These are phyloP conservation scores for Zygnema circumcarinatum DNA, from an alignment of 139 green algal species.

Conservation along the genomic window DNA sequence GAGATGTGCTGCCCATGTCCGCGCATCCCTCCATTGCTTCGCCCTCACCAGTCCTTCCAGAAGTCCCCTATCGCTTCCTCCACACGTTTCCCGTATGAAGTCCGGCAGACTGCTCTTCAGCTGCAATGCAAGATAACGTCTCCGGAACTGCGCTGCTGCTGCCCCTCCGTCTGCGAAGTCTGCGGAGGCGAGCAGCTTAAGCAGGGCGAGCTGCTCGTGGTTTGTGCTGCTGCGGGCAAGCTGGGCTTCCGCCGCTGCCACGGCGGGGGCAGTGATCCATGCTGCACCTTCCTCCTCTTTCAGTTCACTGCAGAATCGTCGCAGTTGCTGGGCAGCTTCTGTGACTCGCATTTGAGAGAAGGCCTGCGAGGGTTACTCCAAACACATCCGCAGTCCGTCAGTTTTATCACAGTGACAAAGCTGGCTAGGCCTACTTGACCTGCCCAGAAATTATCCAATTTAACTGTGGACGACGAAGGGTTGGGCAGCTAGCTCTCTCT, in stretches of 20 bases:
- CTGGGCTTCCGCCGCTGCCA: slow-evolving; percentile 13
- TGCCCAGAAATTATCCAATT: too few relatives aligned
- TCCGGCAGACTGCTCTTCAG: neutral
- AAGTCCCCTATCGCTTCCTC: slow-evolving; percentile 4
- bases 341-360: slow-evolving; percentile 8
- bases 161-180: slow-evolving; percentile 37
- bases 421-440: too few relatives aligned
- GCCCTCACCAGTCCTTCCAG: slow-evolving; percentile 27
- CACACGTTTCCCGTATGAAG: neutral
- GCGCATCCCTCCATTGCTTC: slow-evolving; percentile 18
- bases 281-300: neutral
- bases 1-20: slow-evolving; percentile 5
- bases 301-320: neutral
- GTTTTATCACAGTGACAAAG: too few relatives aligned
- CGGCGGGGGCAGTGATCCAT: slow-evolving; percentile 8
- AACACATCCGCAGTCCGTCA: too few relatives aligned
- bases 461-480: too few relatives aligned
- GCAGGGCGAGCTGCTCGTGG: slow-evolving; percentile 3
- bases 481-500: too few relatives aligned
- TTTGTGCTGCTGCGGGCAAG: neutral
- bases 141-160: neutral
- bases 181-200: slow-evolving; percentile 16
- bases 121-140: slow-evolving; percentile 6
- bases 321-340: slow-evolving; percentile 10
- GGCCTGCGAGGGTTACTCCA: too few relatives aligned